Evolutionary conservation across 2,329 filamentous ascomycete genomes (phyloP).

Genomic region (Colletotrichum graminicola): DNA sequence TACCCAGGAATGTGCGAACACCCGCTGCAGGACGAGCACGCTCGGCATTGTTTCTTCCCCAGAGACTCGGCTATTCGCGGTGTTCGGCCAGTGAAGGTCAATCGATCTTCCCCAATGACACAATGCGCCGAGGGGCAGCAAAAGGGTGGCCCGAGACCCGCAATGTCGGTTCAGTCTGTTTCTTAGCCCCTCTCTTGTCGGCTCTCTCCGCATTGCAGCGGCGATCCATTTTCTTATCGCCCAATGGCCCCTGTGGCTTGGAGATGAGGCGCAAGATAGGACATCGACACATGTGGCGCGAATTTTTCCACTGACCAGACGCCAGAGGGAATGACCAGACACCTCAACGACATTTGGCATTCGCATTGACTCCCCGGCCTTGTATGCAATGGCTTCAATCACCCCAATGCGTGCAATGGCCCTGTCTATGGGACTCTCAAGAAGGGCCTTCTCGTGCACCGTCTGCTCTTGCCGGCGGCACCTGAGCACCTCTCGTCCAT

Average conservation of each 20-base stretch:
- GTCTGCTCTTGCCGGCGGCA: constrained; percentile 64
- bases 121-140: constrained; percentile 35
- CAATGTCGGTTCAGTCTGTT: constrained; percentile 11
- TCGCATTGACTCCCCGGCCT: background rate
- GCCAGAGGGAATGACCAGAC: constrained; percentile 1
- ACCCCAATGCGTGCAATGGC: constrained; percentile 46
- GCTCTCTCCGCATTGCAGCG: constrained; percentile 32
- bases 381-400: constrained; percentile 24
- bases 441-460: constrained; percentile 57
- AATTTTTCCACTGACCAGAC: constrained; percentile 18
- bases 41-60: constrained; percentile 32
- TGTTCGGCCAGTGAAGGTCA: constrained; percentile 37
- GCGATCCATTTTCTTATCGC: constrained; percentile 14
- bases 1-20: constrained; percentile 39
- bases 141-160: constrained; percentile 34
- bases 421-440: constrained; percentile 48
- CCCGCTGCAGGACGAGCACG: constrained; percentile 15
- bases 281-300: constrained; percentile 27
- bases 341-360: background rate
- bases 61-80: constrained; percentile 43
- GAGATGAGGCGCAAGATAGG: constrained; percentile 26
- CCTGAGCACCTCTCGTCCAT: constrained; percentile 60
- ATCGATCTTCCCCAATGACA: constrained; percentile 36
- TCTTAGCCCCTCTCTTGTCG: constrained; percentile 9
- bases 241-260: constrained; percentile 16